Percentiles rank a stretch among this genome's conserved stretches.
Evolutionary conservation across 164 flowering plant species (phyloP).

Genomic region (Sedum album): DNA sequence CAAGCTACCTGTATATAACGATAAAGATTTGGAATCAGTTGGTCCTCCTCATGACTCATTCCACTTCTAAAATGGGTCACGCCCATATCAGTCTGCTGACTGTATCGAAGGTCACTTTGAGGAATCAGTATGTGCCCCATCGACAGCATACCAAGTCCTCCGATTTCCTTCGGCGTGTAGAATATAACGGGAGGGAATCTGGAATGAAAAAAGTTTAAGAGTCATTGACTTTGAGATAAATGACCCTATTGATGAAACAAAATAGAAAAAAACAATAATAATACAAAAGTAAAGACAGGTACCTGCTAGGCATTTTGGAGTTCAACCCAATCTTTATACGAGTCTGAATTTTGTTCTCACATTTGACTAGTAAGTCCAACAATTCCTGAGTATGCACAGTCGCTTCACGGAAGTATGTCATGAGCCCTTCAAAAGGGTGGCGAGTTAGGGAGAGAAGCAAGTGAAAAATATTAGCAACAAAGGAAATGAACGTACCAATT

Average conservation of each 20-base stretch:
- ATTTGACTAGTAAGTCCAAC: constrained; percentile 91
- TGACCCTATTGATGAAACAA: background rate
- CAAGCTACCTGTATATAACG: constrained; percentile 82
- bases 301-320: constrained; percentile 99
- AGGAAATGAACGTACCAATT: constrained; percentile 44
- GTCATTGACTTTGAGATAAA: constrained; percentile 2
- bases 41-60: constrained; percentile 99
- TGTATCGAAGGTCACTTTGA: constrained; percentile 95
- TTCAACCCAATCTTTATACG: constrained; percentile 97
- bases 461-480: background rate
- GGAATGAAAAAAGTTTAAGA: constrained; percentile 7
- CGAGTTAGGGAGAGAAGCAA: background rate
- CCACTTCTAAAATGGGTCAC: constrained; percentile 99
- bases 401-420: constrained; percentile 99
- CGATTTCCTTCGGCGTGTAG: constrained; percentile 98
- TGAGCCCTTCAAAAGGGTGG: constrained; percentile 47
- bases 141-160: constrained; percentile 98
- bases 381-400: constrained; percentile 99
- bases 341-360: constrained; percentile 97
- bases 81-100: constrained; percentile 99
- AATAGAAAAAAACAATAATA: background rate
- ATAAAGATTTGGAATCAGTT: constrained; percentile 95
- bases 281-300: constrained; percentile 1
- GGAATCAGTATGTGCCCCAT: constrained; percentile 99
- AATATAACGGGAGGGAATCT: constrained; percentile 99